Conservation (phyloP, 2,329 filamentous ascomycete species). For the Hypoxylon sp. region DNA sequence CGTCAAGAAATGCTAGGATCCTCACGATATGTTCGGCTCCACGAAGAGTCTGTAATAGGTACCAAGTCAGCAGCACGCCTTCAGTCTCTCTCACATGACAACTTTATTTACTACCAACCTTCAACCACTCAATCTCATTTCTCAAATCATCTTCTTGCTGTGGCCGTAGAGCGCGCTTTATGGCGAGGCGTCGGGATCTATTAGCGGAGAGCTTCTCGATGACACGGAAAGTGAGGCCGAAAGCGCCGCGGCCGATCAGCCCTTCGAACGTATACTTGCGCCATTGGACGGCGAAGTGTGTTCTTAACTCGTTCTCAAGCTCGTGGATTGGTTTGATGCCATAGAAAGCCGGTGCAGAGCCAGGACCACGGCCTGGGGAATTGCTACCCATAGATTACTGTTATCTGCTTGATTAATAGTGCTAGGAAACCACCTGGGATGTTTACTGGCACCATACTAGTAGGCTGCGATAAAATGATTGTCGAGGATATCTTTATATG, state of each 20-base stretch:
- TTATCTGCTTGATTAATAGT: background rate
- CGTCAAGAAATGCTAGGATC: slow-evolving; percentile 18
- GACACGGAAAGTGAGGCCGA: slow-evolving; percentile 27
- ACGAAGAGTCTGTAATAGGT: slow-evolving; percentile 21
- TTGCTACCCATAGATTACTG: background rate
- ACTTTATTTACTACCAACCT: background rate
- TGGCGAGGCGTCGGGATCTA: slow-evolving; percentile 22
- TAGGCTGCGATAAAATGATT: background rate
- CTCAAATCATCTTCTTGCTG: slow-evolving; percentile 15
- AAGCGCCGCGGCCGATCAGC: slow-evolving; percentile 21
- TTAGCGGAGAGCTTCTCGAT: slow-evolving; percentile 25
- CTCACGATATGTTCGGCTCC: slow-evolving; percentile 35
- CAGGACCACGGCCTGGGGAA: background rate
- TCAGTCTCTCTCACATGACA: no score
- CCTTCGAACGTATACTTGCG: slow-evolving; percentile 27
- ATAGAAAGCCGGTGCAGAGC: slow-evolving; percentile 4
- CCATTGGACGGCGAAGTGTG: slow-evolving; percentile 21
- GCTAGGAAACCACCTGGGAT: background rate
- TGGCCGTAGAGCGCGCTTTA: slow-evolving; percentile 21
- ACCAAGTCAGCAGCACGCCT: background rate
- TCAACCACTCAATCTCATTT: slow-evolving; percentile 30
- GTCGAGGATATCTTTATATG: background rate
- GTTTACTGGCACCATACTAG: background rate
- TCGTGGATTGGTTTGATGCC: slow-evolving; percentile 8
- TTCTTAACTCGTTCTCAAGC: slow-evolving; percentile 19